phyloP scores from a whole-genome alignment of 208 protist genomes.

The Trypanosoma avium region DNA sequence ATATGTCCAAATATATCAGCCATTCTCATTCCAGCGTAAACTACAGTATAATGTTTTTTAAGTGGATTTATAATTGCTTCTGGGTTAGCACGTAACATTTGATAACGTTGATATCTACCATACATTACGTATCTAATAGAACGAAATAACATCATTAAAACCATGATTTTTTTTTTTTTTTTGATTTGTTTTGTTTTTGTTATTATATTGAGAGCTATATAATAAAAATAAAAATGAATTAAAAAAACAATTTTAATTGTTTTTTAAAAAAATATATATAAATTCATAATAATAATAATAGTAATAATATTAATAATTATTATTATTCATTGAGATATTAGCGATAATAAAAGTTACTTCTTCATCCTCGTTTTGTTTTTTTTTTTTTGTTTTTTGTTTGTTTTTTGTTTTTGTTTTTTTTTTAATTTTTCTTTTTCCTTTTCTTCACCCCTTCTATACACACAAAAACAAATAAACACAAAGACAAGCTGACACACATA shows the following conservation, averaged over 20 bases:
- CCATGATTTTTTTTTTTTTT: conserved; percentile 6
- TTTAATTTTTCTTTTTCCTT: background rate
- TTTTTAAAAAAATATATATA: conserved; percentile 14
- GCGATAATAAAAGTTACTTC: too few species aligned
- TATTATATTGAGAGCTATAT: background rate
- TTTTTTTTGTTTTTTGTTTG: background rate
- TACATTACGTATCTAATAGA: background rate
- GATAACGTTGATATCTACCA: conserved; percentile 4
- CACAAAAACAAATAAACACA: background rate
- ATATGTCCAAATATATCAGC: conserved; percentile 54
- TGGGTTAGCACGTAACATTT: conserved; percentile 12
- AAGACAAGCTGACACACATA: background rate
- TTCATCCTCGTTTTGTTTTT: background rate
- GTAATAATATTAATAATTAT: conserved; percentile 7
- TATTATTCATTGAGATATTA: too few species aligned
- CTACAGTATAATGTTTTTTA: conserved; percentile 12
- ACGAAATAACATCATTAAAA: conserved; percentile 2
- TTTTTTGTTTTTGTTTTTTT: background rate
- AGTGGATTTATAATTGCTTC: background rate
- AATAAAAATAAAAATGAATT: background rate
- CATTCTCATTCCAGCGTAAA: conserved; percentile 58
- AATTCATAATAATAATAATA: conserved; percentile 1
- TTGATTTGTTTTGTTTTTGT: background rate
- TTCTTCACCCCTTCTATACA: background rate
- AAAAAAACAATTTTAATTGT: background rate